Conservation (phyloP, 176 grass and related monocot species). For the Cenchrus purpureus region DNA sequence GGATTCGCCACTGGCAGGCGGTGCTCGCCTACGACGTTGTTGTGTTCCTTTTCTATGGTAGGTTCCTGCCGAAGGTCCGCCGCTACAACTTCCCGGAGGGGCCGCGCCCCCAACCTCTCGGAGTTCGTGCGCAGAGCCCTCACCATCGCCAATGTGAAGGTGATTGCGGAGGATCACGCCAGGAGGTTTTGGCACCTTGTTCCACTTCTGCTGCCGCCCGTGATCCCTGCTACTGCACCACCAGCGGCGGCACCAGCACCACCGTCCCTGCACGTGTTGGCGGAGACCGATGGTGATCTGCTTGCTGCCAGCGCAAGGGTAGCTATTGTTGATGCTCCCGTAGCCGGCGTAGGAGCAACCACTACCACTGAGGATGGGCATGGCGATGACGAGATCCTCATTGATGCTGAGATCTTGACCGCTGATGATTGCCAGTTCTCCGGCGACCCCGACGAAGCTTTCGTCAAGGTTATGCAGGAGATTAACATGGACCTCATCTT, state of each 20-base stretch:
- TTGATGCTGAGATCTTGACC: slow-evolving; percentile 7
- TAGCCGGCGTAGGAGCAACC: not conserved
- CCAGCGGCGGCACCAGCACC: not conserved
- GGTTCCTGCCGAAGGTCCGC: not conserved
- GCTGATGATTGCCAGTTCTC: not conserved
- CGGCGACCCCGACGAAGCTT: not conserved
- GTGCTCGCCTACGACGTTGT: slow-evolving; percentile 49
- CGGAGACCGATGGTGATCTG: not conserved
- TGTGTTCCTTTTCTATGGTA: slow-evolving; percentile 48
- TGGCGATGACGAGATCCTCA: not conserved
- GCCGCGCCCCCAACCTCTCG: slow-evolving; percentile 35
- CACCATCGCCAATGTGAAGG: slow-evolving; percentile 28
- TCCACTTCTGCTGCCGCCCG: too few species aligned
- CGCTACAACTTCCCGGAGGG: slow-evolving; percentile 28
- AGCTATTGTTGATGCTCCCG: not conserved
- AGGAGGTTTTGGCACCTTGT: too few species aligned
- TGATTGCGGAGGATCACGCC: slow-evolving; percentile 26
- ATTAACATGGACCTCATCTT: not conserved
- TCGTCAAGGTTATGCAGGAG: not conserved
- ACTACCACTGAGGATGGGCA: not conserved
- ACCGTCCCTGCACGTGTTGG: not conserved
- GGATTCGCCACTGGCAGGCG: slow-evolving; percentile 7
- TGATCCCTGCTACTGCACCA: not conserved
- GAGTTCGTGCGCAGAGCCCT: not conserved
- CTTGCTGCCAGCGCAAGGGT: not conserved